Conservation (phyloP, 768 basidiomycete genomes). For the Serendipita sp. region DNA sequence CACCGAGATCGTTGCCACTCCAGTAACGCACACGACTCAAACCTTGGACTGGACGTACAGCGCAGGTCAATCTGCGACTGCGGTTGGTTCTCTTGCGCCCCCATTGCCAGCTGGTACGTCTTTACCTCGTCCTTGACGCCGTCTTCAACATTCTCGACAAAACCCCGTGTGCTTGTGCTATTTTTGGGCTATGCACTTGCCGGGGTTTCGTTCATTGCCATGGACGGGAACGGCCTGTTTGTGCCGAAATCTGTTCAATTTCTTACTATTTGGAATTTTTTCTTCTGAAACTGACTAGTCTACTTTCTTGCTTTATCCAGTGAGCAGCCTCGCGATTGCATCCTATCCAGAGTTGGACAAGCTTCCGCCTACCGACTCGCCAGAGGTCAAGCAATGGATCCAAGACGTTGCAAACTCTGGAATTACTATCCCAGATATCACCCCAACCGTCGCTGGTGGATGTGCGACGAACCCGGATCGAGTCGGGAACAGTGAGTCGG, state of each 20-base stretch:
- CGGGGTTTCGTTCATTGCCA: not conserved
- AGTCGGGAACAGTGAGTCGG: slow-evolving; percentile 19
- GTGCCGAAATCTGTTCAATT: not conserved
- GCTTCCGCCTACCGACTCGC: slow-evolving; percentile 41
- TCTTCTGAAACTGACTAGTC: not conserved
- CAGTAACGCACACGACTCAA: slow-evolving; percentile 27
- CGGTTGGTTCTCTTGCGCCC: slow-evolving; percentile 36
- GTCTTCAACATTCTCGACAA: not conserved
- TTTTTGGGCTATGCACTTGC: not conserved
- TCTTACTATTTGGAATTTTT: not conserved
- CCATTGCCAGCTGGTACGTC: slow-evolving; percentile 24
- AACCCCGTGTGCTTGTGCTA: not conserved
- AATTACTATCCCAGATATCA: slow-evolving; percentile 39
- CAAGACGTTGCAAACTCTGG: slow-evolving; percentile 40
- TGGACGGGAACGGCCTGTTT: not conserved
- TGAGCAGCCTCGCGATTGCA: slow-evolving; percentile 28
- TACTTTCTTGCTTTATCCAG: slow-evolving; percentile 17
- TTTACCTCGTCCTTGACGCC: not conserved
- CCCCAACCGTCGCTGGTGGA: slow-evolving; percentile 17
- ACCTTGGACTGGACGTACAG: slow-evolving; percentile 32
- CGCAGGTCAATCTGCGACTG: slow-evolving; percentile 36
- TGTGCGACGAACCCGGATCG: slow-evolving; percentile 42
- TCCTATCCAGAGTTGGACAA: slow-evolving; percentile 55
- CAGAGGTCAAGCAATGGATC: slow-evolving; percentile 59
- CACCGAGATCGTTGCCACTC: slow-evolving; percentile 29